Conservation (phyloP, 192 early-diverging fungal genomes). For the Backusella luteola region DNA sequence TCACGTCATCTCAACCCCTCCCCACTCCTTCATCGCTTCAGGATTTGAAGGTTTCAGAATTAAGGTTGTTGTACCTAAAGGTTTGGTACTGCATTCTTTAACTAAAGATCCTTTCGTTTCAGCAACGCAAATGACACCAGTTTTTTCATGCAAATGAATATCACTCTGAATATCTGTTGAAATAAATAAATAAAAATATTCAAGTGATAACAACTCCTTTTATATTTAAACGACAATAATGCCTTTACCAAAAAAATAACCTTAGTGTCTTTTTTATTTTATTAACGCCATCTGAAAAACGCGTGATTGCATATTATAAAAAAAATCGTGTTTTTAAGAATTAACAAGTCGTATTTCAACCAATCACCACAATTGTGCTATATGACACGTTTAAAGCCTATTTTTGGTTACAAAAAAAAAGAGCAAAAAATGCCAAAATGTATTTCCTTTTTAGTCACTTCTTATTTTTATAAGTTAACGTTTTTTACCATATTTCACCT, state of each 20-base stretch:
- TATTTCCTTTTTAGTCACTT: background rate
- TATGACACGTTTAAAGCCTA: background rate
- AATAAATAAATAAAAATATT: background rate
- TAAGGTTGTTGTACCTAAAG: background rate
- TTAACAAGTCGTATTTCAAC: background rate
- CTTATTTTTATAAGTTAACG: background rate
- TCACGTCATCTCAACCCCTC: background rate
- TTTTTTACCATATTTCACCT: background rate
- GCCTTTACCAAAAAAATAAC: background rate
- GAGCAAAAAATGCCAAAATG: background rate
- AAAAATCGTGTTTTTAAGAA: too few species aligned
- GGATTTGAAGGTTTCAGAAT: background rate
- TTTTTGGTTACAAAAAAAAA: background rate
- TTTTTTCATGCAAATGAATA: background rate
- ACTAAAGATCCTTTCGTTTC: background rate
- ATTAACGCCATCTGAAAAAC: background rate
- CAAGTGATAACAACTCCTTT: background rate
- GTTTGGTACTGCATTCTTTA: background rate
- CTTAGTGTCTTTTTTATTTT: background rate
- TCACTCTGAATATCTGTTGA: background rate
- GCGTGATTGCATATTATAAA: background rate
- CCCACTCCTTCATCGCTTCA: background rate
- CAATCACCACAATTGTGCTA: background rate
- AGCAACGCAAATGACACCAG: background rate
- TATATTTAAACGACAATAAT: background rate